Evolutionary conservation across 805 yeast genomes (phyloP).

Genomic region (Pichia deserticola): DNA sequence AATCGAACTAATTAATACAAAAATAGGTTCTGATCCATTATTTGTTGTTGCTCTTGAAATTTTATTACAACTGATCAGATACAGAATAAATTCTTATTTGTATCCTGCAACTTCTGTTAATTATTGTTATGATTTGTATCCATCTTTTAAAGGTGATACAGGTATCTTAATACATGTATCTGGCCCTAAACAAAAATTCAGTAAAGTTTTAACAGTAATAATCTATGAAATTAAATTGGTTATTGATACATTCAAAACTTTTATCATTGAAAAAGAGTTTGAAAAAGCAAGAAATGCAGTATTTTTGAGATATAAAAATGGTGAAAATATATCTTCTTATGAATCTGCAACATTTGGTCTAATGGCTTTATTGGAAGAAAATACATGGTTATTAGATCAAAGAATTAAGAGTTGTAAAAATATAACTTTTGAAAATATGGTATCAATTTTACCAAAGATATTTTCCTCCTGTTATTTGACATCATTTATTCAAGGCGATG

Average conservation of each 20-base stretch:
- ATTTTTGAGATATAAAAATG: slow-evolving; percentile 39
- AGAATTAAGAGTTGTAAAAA: slow-evolving; percentile 51
- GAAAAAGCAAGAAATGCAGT: slow-evolving; percentile 41
- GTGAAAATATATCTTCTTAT: slow-evolving; percentile 38
- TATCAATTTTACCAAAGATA: slow-evolving; percentile 24
- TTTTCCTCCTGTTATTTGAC: slow-evolving; percentile 28
- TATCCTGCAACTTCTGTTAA: slow-evolving; percentile 52
- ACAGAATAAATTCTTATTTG: slow-evolving; percentile 32
- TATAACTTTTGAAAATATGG: slow-evolving; percentile 32
- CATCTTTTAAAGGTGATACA: slow-evolving; percentile 48
- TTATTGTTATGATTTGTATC: slow-evolving; percentile 47
- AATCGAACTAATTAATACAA: slow-evolving; percentile 35
- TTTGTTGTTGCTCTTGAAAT: slow-evolving; percentile 47
- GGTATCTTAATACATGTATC: slow-evolving; percentile 44
- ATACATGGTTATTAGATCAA: slow-evolving; percentile 46
- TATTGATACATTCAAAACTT: slow-evolving; percentile 5
- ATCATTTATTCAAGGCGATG: slow-evolving; percentile 48
- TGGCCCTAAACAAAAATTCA: slow-evolving; percentile 43
- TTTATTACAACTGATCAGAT: slow-evolving; percentile 40
- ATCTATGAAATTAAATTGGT: slow-evolving; percentile 26
- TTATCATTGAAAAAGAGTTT: slow-evolving; percentile 30
- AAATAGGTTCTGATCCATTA: slow-evolving; percentile 27
- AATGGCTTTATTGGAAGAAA: slow-evolving; percentile 46
- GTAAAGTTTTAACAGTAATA: slow-evolving; percentile 29
- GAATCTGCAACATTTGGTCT: slow-evolving; percentile 43